Percentiles rank a stretch among this genome's conserved stretches.
phyloP scores from a whole-genome alignment of 1,284 basidiomycete species.

The Anthracocystis panici-leucophaei region DNA sequence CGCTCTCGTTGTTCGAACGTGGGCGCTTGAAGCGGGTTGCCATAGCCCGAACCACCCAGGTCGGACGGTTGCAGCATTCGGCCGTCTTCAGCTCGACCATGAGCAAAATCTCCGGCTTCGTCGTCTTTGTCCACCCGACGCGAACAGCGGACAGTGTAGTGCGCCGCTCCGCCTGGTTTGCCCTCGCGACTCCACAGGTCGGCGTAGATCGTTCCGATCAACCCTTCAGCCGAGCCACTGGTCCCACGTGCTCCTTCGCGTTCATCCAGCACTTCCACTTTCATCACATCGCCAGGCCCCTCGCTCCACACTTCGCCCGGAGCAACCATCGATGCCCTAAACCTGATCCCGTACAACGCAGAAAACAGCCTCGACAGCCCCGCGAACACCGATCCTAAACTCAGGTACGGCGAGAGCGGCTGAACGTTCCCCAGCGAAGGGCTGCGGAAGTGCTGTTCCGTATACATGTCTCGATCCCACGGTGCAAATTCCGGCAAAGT shows the following conservation, averaged over 20 bases:
- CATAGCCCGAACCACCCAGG: constrained; percentile 34
- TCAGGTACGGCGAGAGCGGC: constrained; percentile 64
- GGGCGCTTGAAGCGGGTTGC: constrained; percentile 57
- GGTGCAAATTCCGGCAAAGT: constrained; percentile 35
- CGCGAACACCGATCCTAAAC: constrained; percentile 65
- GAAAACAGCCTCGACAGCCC: constrained; percentile 65
- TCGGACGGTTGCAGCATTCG: constrained; percentile 22
- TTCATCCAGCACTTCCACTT: constrained; percentile 92
- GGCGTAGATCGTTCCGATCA: constrained; percentile 93
- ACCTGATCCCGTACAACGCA: constrained; percentile 64
- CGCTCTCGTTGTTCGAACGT: constrained; percentile 72
- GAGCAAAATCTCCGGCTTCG: constrained; percentile 75
- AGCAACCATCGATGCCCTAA: constrained; percentile 54
- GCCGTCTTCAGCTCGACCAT: constrained; percentile 71
- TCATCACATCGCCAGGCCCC: constrained; percentile 77
- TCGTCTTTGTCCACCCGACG: constrained; percentile 92
- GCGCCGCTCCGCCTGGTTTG: constrained; percentile 91
- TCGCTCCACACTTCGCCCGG: constrained; percentile 89
- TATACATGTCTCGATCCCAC: constrained; percentile 68
- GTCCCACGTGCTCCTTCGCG: constrained; percentile 74
- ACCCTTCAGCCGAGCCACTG: constrained; percentile 42
- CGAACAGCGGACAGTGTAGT: constrained; percentile 97
- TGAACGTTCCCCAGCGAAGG: constrained; percentile 41
- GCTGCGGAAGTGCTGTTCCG: constrained; percentile 55
- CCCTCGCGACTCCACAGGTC: constrained; percentile 88